phyloP scores from a whole-genome alignment of 139 green algal genomes.

The Astrephomene gubernaculifera region DNA sequence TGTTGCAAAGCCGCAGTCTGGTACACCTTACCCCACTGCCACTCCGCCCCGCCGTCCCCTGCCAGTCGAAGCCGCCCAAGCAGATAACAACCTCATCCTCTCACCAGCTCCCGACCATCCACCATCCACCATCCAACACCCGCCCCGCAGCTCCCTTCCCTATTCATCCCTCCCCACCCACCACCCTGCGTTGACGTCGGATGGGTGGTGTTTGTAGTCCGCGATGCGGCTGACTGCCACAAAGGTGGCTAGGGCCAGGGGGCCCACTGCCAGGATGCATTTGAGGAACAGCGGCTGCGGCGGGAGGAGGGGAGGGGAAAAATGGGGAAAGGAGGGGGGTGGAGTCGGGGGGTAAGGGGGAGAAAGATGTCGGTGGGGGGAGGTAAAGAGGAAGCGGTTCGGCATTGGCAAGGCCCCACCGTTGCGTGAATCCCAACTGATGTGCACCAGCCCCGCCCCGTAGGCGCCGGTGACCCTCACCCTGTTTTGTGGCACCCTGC shows the following conservation, averaged over 20 bases:
- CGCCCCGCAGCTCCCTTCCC: not conserved
- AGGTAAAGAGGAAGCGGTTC: too few species aligned
- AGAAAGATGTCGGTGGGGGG: too few species aligned
- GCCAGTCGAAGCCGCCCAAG: not conserved
- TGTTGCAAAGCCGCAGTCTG: too few species aligned
- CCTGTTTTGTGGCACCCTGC: too few species aligned
- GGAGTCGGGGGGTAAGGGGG: too few species aligned
- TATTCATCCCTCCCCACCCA: not conserved
- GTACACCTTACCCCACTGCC: too few species aligned
- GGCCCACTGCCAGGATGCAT: conserved; percentile 47
- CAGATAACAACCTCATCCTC: not conserved
- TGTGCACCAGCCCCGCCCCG: too few species aligned
- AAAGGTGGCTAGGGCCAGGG: conserved; percentile 56
- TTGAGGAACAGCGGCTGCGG: conserved; percentile 59
- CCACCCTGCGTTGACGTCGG: conserved; percentile 50
- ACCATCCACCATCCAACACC: not conserved
- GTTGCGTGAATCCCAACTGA: too few species aligned
- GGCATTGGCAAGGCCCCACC: too few species aligned
- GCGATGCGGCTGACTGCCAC: conserved; percentile 58
- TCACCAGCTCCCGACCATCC: not conserved
- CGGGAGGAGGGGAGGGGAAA: not conserved
- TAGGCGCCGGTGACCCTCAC: too few species aligned
- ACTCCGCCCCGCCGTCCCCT: too few species aligned
- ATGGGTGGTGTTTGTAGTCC: conserved; percentile 55
- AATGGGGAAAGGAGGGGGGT: too few species aligned